Evolutionary conservation across 2,329 filamentous ascomycete genomes (phyloP), one percentile per base, ranked within the genome.

Genomic region (Calonectria crousiana): DNA sequence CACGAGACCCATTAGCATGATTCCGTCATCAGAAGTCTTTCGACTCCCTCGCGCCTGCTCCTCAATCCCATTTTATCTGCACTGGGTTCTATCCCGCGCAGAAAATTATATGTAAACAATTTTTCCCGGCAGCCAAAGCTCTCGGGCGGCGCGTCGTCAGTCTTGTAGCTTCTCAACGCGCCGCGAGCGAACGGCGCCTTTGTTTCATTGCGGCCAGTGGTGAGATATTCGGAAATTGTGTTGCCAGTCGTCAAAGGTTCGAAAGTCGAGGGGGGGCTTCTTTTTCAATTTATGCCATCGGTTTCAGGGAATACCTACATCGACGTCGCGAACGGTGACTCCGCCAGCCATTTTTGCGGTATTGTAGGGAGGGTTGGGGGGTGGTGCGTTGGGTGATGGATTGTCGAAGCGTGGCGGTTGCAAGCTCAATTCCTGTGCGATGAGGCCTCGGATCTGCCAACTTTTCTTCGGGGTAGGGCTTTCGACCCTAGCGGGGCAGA

Each of bases 281-380:
- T 67, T 75, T 72, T 74, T 74, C 36, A 60, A 34, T 60, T 52
- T 77, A 74, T 72, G 41, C 72, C 78, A 74, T 76, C 41, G 67
- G 66, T 69, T 77, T 83, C 79, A 83, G 78, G 83, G 79, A 82
- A 77, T 74, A 92, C 92, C 88, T 92, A 94, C 93, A 91, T 95
- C 93, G 87, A 96, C 94, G 90, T 96, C 94, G 89, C 94, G 94
- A 89, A 96, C 94, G 84, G 90, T 92, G 87, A 95, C 91, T 88
- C 94, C 94, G 88, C 93, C 91, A 86, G 89, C 88, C 94, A 96
- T 96, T 87, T 90, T 95, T 89, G 89, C 90, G 90, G 90, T 92
- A 81, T 83, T 86, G 81, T 79, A 78, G 81, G 80, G 74, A 67
- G 78, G 75, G 71, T 51, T 69, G 70, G 77, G 76, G 74, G 76